Base-by-base conservation (phyloP, 1,139 yeast species). In the Candida gigantensis region DNA sequence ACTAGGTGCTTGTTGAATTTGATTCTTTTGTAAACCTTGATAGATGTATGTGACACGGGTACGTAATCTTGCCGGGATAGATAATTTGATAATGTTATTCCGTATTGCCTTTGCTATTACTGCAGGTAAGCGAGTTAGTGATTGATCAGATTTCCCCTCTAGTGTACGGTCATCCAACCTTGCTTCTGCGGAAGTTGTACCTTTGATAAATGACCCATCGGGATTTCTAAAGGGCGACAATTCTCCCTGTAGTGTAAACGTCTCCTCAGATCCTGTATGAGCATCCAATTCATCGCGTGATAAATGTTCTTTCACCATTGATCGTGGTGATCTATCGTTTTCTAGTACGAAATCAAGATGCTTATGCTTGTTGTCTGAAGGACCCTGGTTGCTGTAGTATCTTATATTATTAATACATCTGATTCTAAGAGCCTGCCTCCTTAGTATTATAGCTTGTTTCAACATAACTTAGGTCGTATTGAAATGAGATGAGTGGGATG, bases 61-160 rank as follows among this genome's bases (percentile, higher is more conserved):
- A 43, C 85, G 67, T 34, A 84, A 57, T 36, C 72, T 65, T 44
- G 69, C 78, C 0, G 90, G 89, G 6, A 68, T 58, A 24, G 78
- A 70, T 17, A 67, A 55, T 10, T 76, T 65, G 33, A 83, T 52
- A 38, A 84, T 79, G 47, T 83, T 74, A 45, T 82, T 74, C 41
- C 77, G 71, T 27, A 84, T 82, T 1, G 74, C 71, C 30, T 71
- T 65, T 3, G 84, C 62, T 5, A 84, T 65, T n/a, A 57, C 64
- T 1, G 58, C 55, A 0, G 88, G 88, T 13, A 84, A 55, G 35
- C 56, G 59, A 4, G 80, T 56, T 23, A 72, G 70, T 4, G 51
- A 42, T 39, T 72, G 66, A 43, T 74, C 74, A 7, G 67, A 68
- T 44, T 79, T 62, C 0, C 81, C 84, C 34, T 52, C 44, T 12